Percentiles rank a stretch among this genome's conserved stretches.
These are phyloP conservation scores for Eutrema yunnanense DNA, from an alignment of 345 rosid genomes.

Conservation along the genomic window DNA sequence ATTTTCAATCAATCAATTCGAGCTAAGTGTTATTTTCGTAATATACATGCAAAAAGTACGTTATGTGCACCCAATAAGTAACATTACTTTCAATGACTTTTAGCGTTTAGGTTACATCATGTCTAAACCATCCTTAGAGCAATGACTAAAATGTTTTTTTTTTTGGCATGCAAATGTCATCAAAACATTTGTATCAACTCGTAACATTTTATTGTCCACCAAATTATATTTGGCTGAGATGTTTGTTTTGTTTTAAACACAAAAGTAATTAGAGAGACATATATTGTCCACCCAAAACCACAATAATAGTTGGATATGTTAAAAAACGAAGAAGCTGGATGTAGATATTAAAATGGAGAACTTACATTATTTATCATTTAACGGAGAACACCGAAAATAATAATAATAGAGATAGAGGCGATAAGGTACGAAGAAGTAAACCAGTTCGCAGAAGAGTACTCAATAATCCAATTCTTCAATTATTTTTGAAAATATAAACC, in stretches of 20 bases:
- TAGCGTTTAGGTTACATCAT: not conserved
- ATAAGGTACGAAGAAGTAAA: conserved; percentile 28
- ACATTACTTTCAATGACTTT: conserved; percentile 27
- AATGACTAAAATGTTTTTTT: not conserved
- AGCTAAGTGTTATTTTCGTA: not conserved
- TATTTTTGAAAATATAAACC: conserved; percentile 14
- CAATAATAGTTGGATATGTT: not conserved
- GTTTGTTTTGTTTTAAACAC: not conserved
- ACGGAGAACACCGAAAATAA: conserved; percentile 21
- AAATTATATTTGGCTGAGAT: too few relatives aligned
- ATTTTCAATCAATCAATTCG: conserved; percentile 1
- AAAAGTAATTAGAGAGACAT: not conserved
- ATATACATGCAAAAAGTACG: not conserved
- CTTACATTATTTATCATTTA: not conserved
- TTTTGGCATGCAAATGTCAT: not conserved
- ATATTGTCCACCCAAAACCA: not conserved
- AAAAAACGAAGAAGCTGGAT: not conserved
- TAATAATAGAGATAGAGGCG: not conserved
- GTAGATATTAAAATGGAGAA: conserved; percentile 6
- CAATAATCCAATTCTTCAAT: conserved; percentile 18
- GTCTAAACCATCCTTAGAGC: not conserved
- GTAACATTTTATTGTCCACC: not conserved
- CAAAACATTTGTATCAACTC: not conserved
- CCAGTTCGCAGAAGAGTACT: conserved; percentile 20
- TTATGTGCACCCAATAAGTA: not conserved